A percentile compares a stretch with the other conserved stretches of the same genome.
Conservation (phyloP, 495 filamentous ascomycete species). For the Neurospora hispaniola region DNA sequence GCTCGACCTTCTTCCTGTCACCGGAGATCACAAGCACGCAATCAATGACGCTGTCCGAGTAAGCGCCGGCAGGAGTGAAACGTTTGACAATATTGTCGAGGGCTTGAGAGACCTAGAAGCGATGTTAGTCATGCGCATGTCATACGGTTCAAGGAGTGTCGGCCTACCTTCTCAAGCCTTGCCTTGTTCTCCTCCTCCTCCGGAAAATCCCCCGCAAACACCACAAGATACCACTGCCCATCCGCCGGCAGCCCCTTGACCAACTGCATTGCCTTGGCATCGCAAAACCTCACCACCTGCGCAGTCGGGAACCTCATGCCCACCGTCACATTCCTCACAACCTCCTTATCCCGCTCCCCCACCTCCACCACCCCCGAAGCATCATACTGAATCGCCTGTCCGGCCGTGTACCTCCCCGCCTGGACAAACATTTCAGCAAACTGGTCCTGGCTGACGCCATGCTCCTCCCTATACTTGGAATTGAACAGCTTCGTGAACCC, state of each 20-base stretch:
- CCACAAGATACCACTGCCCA: constrained; percentile 49
- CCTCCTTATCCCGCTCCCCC: constrained; percentile 11
- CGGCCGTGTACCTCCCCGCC: constrained; percentile 54
- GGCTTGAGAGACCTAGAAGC: constrained; percentile 15
- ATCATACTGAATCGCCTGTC: constrained; percentile 48
- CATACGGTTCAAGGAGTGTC: no score
- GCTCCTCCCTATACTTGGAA: constrained; percentile 22
- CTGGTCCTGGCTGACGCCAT: constrained; percentile 26
- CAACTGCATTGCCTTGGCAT: constrained; percentile 47
- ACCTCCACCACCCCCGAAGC: constrained; percentile 36
- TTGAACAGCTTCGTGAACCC: constrained; percentile 55
- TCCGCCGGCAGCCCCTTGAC: constrained; percentile 40
- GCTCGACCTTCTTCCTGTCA: constrained; percentile 43
- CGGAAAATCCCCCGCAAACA: constrained; percentile 46
- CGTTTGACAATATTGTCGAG: constrained; percentile 26
- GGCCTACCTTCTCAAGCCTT: constrained; percentile 28
- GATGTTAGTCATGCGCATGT: not conserved
- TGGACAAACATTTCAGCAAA: constrained; percentile 52
- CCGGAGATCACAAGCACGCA: constrained; percentile 45
- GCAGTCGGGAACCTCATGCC: constrained; percentile 50
- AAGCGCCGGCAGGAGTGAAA: constrained; percentile 34
- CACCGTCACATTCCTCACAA: constrained; percentile 36
- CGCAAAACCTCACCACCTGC: constrained; percentile 45
- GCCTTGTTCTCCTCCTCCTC: constrained; percentile 13
- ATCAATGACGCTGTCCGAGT: constrained; percentile 52